Conservation (phyloP, 2,329 filamentous ascomycete genomes). For the Bipolaris sorokiniana region DNA sequence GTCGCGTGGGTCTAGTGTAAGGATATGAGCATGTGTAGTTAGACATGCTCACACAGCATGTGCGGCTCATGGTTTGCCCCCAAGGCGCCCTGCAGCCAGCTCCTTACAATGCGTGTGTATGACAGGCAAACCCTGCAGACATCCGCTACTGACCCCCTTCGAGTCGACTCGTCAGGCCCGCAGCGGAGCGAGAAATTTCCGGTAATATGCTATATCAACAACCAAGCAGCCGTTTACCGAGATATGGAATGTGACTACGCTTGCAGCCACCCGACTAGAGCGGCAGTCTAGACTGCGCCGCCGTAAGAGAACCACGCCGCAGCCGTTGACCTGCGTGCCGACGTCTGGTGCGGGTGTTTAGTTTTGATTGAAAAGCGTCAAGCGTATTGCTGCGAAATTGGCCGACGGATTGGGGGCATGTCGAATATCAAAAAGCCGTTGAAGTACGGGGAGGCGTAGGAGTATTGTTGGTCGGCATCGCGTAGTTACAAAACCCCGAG, state of each 20-base stretch:
- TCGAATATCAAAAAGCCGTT: constrained; percentile 39
- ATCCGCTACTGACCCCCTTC: constrained; percentile 14
- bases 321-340: constrained; percentile 23
- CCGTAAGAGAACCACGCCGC: constrained; percentile 26
- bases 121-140: constrained; percentile 27
- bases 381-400: constrained; percentile 29
- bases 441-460: constrained; percentile 8
- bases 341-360: constrained; percentile 23
- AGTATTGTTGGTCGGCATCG: constrained; percentile 15
- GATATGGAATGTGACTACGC: constrained; percentile 21
- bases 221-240: constrained; percentile 22
- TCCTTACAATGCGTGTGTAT: constrained; percentile 20
- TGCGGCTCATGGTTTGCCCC: constrained; percentile 19
- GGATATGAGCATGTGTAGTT: neutral
- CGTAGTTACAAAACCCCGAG: constrained; percentile 15
- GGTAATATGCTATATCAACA: constrained; percentile 22
- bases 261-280: constrained; percentile 16
- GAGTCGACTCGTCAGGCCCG: constrained; percentile 18
- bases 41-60: constrained; percentile 12
- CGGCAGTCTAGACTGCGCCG: constrained; percentile 26
- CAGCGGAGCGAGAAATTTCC: constrained; percentile 41
- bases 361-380: constrained; percentile 28
- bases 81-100: constrained; percentile 21
- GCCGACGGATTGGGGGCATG: constrained; percentile 13
- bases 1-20: constrained; percentile 4